A percentile compares a stretch with the other conserved stretches of the same genome.
phyloP scores from a whole-genome alignment of 352 stramenopile species.

The Globisporangium nodosum region DNA sequence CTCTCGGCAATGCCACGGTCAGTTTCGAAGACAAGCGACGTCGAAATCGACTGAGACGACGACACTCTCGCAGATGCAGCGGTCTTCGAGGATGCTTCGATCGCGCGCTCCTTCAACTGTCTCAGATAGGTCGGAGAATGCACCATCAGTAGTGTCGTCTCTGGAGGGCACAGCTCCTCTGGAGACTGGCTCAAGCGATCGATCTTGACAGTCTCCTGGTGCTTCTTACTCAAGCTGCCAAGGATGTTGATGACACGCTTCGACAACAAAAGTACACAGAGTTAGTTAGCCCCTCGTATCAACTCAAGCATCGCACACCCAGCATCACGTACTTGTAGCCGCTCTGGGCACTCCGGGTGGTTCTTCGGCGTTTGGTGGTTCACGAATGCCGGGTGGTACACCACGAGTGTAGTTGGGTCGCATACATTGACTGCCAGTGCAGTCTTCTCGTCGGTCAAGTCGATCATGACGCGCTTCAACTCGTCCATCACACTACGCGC shows the following conservation, averaged over 20 bases:
- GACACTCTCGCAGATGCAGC: constrained; percentile 19
- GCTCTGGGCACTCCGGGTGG: constrained; percentile 75
- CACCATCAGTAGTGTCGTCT: constrained; percentile 76
- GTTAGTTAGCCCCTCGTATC: not conserved
- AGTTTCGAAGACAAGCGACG: constrained; percentile 73
- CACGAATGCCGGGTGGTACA: constrained; percentile 81
- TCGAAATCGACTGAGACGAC: constrained; percentile 28
- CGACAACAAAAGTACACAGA: not conserved
- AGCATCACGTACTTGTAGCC: constrained; percentile 57
- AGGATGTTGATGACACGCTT: constrained; percentile 73
- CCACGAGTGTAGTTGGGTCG: constrained; percentile 57
- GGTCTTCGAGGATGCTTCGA: constrained; percentile 40
- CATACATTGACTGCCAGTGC: constrained; percentile 13
- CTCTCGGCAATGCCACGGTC: constrained; percentile 58
- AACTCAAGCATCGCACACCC: constrained; percentile 1
- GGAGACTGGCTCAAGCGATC: constrained; percentile 60
- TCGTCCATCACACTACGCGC: constrained; percentile 54
- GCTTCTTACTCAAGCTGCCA: constrained; percentile 51
- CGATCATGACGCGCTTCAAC: constrained; percentile 73
- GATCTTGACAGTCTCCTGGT: constrained; percentile 62
- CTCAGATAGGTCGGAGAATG: constrained; percentile 78
- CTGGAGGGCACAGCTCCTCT: constrained; percentile 63
- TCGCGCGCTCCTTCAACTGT: constrained; percentile 60
- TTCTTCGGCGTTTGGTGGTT: constrained; percentile 82
- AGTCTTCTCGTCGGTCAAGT: constrained; percentile 60